phyloP scores from a whole-genome alignment of 768 basidiomycete genomes.

The Filobasidium wieringae region DNA sequence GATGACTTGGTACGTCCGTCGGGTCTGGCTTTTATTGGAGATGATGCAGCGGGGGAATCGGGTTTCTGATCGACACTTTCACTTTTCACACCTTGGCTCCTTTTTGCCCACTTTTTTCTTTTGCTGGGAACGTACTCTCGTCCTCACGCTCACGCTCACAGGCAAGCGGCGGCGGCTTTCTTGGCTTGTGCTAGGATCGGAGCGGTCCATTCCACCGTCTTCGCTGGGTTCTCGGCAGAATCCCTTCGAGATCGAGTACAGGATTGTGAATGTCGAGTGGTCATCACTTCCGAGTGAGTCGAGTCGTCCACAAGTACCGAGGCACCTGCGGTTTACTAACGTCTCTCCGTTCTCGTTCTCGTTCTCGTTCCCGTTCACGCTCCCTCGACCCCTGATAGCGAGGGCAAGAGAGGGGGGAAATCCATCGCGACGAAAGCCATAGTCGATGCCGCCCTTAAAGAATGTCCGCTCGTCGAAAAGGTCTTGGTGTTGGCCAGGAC shows the following conservation, averaged over 20 bases:
- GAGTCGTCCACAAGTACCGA: not conserved
- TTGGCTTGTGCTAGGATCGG: constrained; percentile 95
- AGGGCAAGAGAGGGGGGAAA: constrained; percentile 88
- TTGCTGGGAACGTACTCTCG: not conserved
- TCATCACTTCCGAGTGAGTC: constrained; percentile 71
- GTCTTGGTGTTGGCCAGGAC: constrained; percentile 82
- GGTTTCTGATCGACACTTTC: not conserved
- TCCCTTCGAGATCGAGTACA: constrained; percentile 80
- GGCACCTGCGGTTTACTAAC: not conserved
- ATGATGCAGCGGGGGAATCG: not conserved
- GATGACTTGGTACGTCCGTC: constrained; percentile 27
- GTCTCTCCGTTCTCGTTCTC: not conserved
- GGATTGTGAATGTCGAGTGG: constrained; percentile 78
- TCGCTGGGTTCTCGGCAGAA: constrained; percentile 93
- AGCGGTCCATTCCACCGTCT: constrained; percentile 91
- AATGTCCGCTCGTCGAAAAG: constrained; percentile 74
- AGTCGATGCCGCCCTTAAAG: constrained; percentile 78
- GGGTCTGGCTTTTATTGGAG: not conserved
- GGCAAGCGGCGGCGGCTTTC: constrained; percentile 89
- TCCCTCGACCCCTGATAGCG: constrained; percentile 34
- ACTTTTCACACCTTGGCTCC: constrained; percentile 51
- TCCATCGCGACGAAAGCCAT: constrained; percentile 59
- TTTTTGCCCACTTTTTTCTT: constrained; percentile 61
- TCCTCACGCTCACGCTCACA: constrained; percentile 60
- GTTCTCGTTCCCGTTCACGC: not conserved